Percentiles rank a stretch among this genome's conserved stretches.
Evolutionary conservation across 2,329 filamentous ascomycete genomes (phyloP).

Genomic region (Blastomyces silverae): DNA sequence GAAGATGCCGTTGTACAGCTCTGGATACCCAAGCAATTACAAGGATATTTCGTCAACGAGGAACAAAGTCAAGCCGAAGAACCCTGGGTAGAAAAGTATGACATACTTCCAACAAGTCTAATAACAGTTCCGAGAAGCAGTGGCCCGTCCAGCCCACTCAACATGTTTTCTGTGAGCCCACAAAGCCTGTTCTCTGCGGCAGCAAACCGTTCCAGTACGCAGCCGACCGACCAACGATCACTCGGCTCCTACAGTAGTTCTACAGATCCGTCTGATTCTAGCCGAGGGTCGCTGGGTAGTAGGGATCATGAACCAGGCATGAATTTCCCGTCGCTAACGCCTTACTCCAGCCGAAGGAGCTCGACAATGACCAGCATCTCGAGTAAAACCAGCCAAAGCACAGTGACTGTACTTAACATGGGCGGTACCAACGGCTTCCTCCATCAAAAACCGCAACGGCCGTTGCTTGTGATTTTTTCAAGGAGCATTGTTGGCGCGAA

Average conservation of each 20-base stretch:
- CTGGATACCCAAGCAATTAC: constrained; percentile 12
- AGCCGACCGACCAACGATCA: constrained; percentile 2
- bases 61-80: neutral
- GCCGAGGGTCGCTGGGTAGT: constrained; percentile 7
- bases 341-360: neutral
- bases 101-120: neutral
- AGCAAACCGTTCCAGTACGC: neutral
- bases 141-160: neutral
- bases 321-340: neutral
- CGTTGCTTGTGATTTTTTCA: constrained; percentile 10
- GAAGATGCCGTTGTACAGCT: constrained; percentile 13
- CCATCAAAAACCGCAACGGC: constrained; percentile 8
- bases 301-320: neutral
- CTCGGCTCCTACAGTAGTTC: constrained; percentile 7
- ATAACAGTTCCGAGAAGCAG: neutral
- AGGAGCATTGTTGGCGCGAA: constrained; percentile 2
- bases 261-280: constrained; percentile 6
- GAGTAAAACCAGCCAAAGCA: constrained; percentile 7
- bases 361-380: neutral
- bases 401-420: constrained; percentile 11
- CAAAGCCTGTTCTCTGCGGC: neutral
- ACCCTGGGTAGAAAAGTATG: neutral
- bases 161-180: neutral
- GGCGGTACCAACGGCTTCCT: constrained; percentile 7
- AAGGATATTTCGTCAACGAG: constrained; percentile 7